phyloP scores from a whole-genome alignment of 163 green algal species.

The Scenedesmus sp. region DNA sequence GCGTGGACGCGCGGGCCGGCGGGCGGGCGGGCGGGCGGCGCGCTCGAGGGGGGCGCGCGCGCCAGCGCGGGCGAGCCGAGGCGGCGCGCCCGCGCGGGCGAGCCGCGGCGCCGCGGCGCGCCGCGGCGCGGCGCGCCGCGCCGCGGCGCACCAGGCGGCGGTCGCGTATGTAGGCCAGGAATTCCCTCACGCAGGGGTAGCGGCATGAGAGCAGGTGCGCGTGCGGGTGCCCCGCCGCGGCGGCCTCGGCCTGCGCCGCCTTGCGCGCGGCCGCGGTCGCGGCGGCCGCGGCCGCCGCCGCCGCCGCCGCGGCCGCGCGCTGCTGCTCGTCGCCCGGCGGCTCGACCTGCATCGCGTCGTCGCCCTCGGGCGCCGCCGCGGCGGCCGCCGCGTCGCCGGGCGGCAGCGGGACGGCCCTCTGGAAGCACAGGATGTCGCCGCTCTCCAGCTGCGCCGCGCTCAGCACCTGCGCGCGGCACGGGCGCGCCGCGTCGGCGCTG shows the following conservation, averaged over 20 bases:
- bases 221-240: conserved; percentile 1
- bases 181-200: conserved; percentile 69
- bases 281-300: conserved; percentile 11
- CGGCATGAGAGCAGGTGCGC: conserved; percentile 11
- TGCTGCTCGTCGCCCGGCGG: conserved; percentile 25
- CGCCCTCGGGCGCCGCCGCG: background rate
- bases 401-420: conserved; percentile 51
- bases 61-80: too few species aligned
- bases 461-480: conserved; percentile 44
- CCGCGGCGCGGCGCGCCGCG: background rate
- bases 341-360: conserved; percentile 32
- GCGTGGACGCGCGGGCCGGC: background rate
- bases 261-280: conserved; percentile 43
- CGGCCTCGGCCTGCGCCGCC: conserved; percentile 47
- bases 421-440: conserved; percentile 92
- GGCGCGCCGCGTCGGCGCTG: too few species aligned
- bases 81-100: too few species aligned
- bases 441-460: conserved; percentile 73
- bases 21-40: background rate
- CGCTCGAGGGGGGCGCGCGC: too few species aligned
- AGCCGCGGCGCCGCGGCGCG: too few species aligned
- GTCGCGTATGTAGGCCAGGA: conserved; percentile 82
- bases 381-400: background rate
- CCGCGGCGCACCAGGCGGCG: conserved; percentile 55
- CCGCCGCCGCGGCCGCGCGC: background rate